These are phyloP conservation scores for Boletus patriciae DNA, from an alignment of 768 basidiomycete genomes.

Conservation along the genomic window DNA sequence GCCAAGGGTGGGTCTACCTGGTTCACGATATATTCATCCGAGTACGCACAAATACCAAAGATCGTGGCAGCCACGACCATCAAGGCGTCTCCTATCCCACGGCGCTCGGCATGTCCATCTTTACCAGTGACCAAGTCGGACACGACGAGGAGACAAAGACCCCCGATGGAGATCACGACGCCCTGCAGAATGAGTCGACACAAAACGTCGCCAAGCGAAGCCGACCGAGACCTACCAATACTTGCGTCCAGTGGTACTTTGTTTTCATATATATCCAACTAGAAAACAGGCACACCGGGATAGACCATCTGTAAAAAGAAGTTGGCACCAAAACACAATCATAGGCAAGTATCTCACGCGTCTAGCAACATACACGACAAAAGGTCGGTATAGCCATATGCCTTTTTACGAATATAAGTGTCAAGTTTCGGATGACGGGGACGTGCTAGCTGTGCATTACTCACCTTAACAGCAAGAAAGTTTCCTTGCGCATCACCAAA, in stretches of 20 bases:
- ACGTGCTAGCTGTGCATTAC: background rate
- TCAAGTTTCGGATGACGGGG: background rate
- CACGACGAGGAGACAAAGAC: slow-evolving; percentile 74
- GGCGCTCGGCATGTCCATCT: slow-evolving; percentile 59
- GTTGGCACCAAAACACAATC: background rate
- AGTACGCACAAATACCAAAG: slow-evolving; percentile 74
- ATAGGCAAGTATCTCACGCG: slow-evolving; percentile 47
- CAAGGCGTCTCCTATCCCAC: slow-evolving; percentile 76
- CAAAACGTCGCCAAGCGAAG: background rate
- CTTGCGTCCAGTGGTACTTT: slow-evolving; percentile 80
- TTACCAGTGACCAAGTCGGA: slow-evolving; percentile 78
- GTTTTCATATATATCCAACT: slow-evolving; percentile 79
- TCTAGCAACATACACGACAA: slow-evolving; percentile 91
- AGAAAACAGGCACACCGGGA: slow-evolving; percentile 79
- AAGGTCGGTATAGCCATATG: slow-evolving; percentile 81
- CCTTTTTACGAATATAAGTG: slow-evolving; percentile 37
- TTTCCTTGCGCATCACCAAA: slow-evolving; percentile 83
- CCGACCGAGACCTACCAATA: slow-evolving; percentile 47
- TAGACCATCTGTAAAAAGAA: slow-evolving; percentile 66
- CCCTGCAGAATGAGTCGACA: slow-evolving; percentile 44
- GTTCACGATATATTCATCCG: background rate
- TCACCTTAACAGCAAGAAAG: slow-evolving; percentile 76
- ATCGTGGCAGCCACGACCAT: slow-evolving; percentile 85
- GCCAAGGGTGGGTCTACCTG: slow-evolving; percentile 2
- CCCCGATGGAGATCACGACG: slow-evolving; percentile 65